Evolutionary conservation across 2,329 filamentous ascomycete species (phyloP).

Genomic region (Fusarium xylarioides): DNA sequence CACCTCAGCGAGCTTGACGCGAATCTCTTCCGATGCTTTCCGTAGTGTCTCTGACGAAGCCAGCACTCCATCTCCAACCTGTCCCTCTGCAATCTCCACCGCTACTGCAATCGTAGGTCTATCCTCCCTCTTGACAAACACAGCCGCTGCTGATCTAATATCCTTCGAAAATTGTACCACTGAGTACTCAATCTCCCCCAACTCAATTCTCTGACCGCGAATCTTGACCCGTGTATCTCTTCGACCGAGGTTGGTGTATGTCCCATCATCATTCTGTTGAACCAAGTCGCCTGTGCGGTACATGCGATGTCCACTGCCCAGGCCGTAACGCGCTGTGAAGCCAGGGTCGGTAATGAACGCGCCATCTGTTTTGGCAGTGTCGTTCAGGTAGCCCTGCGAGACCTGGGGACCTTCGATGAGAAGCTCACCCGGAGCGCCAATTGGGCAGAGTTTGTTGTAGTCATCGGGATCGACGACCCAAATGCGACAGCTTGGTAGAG

Average conservation of each 20-base stretch:
- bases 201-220: not conserved
- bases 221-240: not conserved
- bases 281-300: not conserved
- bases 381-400: not conserved
- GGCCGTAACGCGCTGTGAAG: not conserved
- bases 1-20: not conserved
- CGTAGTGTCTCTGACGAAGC: not conserved
- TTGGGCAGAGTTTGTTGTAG: not conserved
- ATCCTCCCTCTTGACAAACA: not conserved
- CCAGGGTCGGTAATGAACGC: not conserved
- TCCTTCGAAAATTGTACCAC: not conserved
- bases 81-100: not conserved
- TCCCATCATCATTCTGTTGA: not conserved
- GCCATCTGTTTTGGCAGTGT: not conserved
- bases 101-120: not conserved
- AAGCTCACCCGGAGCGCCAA: not conserved
- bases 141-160: not conserved
- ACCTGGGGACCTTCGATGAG: conserved; percentile 6
- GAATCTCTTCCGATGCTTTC: not conserved
- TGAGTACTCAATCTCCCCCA: conserved; percentile 4
- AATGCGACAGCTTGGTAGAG: not conserved
- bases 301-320: not conserved
- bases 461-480: not conserved
- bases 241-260: not conserved
- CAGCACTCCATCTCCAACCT: not conserved